Base-by-base conservation (phyloP, 192 early-diverging fungal species). In the Rhizophagus prolifer region DNA sequence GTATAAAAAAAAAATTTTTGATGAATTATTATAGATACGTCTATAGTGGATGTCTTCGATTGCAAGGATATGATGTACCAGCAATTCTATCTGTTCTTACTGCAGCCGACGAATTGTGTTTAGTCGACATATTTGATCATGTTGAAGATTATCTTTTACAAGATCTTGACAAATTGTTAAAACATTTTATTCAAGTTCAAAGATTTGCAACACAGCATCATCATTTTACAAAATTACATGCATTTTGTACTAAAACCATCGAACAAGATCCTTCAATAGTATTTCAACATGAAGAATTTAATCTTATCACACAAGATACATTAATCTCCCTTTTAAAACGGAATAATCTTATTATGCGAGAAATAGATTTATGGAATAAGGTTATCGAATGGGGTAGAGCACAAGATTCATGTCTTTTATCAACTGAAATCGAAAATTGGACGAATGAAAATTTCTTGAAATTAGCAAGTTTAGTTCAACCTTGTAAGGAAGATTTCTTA, bases 101-200 rank as follows among this genome's bases (percentile, higher is more conserved):
- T 34, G 26, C 64, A 28, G 64, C 64, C 3, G 64, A 66, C 34
- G 64, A 66, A 36, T 36, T 66, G 9, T 66, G 64, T 28, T 66
- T 66, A 26, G 5, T 19, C 14, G 64, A 66, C 6, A 28, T 66
- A 16, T 36, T 66, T 36, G 64, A 30, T 66, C 10, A 31, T n/a
- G 8, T 66, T 21, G 28, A 66, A 36, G 28, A 25, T 25, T 66
- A 30, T 8, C 64, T 66, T 66, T 9, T 66, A 19, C 64, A 36
- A 66, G 34, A 66, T 30, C 2, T 19, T 28, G 34, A 54, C 14
- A 19, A 36, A n/a, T 30, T 66, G 25, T 6, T 34, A 66, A 66
- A 30, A 36, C 26, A 66, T 36, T 66, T 66, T 31, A n/a, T 36
- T 36, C n/a, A 34, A 36, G n/a, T 66, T 28, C 34, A 66, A 19